Conservation (phyloP, 768 basidiomycete species). For the Russula dissimulans region DNA sequence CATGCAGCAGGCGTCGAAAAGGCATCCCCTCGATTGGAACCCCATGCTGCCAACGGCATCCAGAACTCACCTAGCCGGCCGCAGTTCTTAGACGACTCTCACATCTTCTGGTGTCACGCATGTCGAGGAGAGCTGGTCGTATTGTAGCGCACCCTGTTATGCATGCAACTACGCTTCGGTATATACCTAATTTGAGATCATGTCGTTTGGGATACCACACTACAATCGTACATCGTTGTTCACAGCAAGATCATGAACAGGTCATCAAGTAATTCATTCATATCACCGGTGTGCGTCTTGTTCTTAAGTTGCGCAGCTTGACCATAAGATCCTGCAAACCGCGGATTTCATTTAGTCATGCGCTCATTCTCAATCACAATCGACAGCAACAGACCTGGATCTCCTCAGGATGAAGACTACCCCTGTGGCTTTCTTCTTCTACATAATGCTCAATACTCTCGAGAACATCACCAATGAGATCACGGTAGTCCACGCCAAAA, state of each 20-base stretch:
- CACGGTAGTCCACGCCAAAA: conserved; percentile 80
- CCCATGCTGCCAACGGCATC: background rate
- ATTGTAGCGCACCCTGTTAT: conserved; percentile 33
- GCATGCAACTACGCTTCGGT: background rate
- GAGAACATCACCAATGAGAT: conserved; percentile 65
- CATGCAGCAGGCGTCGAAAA: conserved; percentile 24
- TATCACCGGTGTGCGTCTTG: conserved; percentile 34
- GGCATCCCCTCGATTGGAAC: conserved; percentile 14
- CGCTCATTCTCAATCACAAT: background rate
- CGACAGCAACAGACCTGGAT: conserved; percentile 50
- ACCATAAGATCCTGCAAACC: conserved; percentile 31
- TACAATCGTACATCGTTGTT: conserved; percentile 17
- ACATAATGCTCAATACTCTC: conserved; percentile 74
- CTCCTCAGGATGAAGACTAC: conserved; percentile 58
- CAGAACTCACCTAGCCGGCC: conserved; percentile 32
- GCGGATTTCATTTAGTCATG: background rate
- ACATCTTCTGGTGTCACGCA: conserved; percentile 83
- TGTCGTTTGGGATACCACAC: conserved; percentile 1
- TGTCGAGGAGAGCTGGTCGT: conserved; percentile 78
- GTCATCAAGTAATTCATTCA: conserved; percentile 11
- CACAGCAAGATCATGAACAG: conserved; percentile 20
- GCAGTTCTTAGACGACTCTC: conserved; percentile 80
- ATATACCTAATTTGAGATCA: conserved; percentile 4
- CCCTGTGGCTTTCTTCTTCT: conserved; percentile 56
- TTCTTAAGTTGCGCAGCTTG: conserved; percentile 45